Percentiles rank a stretch among this genome's conserved stretches.
Conservation (phyloP, 148 eudicot species). For the Rhododendron kiyosumense region DNA sequence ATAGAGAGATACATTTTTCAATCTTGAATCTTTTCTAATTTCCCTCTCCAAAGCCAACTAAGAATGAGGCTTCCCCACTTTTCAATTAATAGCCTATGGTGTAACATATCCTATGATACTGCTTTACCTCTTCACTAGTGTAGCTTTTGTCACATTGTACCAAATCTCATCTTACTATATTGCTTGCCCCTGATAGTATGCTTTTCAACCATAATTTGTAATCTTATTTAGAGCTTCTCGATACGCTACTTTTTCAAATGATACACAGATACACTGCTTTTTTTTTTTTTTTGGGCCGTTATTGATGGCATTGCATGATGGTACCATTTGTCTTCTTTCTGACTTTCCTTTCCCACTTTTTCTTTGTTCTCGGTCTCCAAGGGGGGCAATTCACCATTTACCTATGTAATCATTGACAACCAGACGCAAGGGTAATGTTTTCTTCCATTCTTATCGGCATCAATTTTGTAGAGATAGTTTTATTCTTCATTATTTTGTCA, state of each 20-base stretch:
- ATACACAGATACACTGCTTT: no score
- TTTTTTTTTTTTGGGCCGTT: no score
- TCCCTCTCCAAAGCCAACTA: not conserved
- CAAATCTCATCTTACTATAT: no score
- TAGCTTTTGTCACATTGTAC: no score
- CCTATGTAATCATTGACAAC: conserved; percentile 81
- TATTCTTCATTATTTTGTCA: no score
- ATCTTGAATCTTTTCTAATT: not conserved
- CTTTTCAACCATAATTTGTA: no score
- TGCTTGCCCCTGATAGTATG: no score
- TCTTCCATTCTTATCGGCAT: not conserved
- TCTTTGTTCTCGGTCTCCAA: conserved; percentile 62
- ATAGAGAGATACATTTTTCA: not conserved
- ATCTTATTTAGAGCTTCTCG: no score
- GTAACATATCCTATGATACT: not conserved
- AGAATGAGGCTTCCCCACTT: not conserved
- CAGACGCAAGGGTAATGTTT: conserved; percentile 52
- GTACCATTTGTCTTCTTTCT: no score
- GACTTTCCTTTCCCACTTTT: conserved; percentile 4
- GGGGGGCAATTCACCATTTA: conserved; percentile 90
- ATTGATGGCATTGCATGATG: not conserved
- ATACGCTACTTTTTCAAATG: not conserved
- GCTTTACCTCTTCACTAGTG: not conserved
- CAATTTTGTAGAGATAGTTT: not conserved
- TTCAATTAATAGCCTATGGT: not conserved